Percentiles rank a stretch among this genome's conserved stretches.
Conservation (phyloP, 177 flowering plant genomes). For the Vitis hybrid region DNA sequence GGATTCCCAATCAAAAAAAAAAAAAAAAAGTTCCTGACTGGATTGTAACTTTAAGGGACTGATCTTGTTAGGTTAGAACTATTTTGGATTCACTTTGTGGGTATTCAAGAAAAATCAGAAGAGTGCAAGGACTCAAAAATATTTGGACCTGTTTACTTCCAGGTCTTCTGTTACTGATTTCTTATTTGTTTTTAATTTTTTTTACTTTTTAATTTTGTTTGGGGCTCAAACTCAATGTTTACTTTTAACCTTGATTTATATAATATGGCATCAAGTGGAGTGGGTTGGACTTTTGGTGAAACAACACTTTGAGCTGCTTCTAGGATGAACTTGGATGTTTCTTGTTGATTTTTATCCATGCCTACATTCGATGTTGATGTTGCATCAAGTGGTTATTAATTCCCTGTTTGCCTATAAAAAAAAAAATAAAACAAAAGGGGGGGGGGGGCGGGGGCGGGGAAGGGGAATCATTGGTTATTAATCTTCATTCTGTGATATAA, state of each 20-base stretch:
- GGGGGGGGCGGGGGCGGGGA: no score
- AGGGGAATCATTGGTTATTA: no score
- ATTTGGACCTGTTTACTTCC: background rate
- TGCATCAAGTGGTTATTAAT: background rate
- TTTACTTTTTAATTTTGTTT: background rate
- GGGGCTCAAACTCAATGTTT: background rate
- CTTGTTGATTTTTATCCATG: background rate
- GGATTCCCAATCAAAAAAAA: no score
- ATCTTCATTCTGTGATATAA: no score
- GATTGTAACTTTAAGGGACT: no score
- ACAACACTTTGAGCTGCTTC: background rate
- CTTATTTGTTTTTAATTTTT: no score
- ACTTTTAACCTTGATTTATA: background rate
- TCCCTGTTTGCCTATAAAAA: background rate
- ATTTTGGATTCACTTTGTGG: no score
- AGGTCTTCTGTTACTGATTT: no score
- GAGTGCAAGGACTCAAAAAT: background rate
- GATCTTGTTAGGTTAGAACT: no score
- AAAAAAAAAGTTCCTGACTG: no score
- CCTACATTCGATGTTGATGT: background rate
- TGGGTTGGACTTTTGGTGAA: background rate
- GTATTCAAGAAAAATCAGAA: background rate
- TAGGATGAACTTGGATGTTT: background rate
- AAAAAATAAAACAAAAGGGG: no score
- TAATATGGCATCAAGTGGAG: background rate